Evolutionary conservation across 345 rosid species (phyloP).

Genomic region (Rhizophora mangle): DNA sequence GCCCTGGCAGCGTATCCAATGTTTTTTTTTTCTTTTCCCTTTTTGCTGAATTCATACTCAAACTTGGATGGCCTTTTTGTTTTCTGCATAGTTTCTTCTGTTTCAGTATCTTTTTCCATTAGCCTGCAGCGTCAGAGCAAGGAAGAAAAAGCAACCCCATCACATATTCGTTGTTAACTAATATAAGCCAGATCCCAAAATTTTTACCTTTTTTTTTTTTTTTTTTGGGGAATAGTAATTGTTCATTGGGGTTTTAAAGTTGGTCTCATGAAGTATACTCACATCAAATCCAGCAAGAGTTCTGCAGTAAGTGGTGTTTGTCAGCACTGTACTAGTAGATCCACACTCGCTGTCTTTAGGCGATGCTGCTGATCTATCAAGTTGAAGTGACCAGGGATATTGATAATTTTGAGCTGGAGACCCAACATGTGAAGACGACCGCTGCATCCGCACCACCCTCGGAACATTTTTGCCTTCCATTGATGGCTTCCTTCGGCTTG

Average conservation of each 20-base stretch:
- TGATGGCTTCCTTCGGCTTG: conserved; percentile 55
- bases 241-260: neutral
- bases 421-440: conserved; percentile 80
- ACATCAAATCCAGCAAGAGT: conserved; percentile 41
- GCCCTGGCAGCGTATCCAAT: neutral
- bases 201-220: neutral
- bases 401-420: conserved; percentile 52
- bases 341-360: conserved; percentile 80
- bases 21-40: neutral
- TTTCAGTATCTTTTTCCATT: conserved; percentile 21
- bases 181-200: neutral
- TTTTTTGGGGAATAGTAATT: neutral
- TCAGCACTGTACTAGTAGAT: conserved; percentile 73
- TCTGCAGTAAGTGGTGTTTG: conserved; percentile 65
- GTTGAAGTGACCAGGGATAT: conserved; percentile 76
- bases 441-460: conserved; percentile 70
- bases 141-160: neutral
- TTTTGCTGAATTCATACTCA: neutral
- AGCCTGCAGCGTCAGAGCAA: conserved; percentile 15
- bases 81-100: neutral
- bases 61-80: neutral
- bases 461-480: conserved; percentile 78
- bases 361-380: conserved; percentile 67
- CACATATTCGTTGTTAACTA: neutral
- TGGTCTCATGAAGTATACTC: conserved; percentile 1